These are phyloP conservation scores for Dactylellina sp. DNA, from an alignment of 2,329 filamentous ascomycete genomes.

Conservation along the genomic window DNA sequence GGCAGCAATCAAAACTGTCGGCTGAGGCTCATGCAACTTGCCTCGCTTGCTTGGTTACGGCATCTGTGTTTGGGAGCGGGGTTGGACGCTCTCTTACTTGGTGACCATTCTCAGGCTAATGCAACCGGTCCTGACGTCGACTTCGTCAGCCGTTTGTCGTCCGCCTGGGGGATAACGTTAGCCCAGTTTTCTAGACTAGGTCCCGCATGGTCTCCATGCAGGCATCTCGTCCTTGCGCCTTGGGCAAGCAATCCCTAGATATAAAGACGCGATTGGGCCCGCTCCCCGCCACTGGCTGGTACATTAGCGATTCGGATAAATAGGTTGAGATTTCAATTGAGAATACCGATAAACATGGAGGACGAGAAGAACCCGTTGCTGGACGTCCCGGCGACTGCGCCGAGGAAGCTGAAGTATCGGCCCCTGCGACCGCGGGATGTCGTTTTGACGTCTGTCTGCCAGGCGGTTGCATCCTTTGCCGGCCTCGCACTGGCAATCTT, in stretches of 20 bases:
- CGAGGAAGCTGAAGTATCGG: neutral
- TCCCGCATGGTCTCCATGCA: no score
- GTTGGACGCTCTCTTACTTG: no score
- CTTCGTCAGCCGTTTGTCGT: neutral
- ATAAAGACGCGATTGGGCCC: no score
- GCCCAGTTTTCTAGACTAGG: neutral
- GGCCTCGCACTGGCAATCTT: conserved; percentile 10
- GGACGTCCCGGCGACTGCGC: neutral
- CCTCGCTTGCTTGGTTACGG: neutral
- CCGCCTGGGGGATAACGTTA: conserved; percentile 2
- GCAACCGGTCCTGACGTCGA: neutral
- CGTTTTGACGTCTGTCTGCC: neutral
- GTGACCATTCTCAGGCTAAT: no score
- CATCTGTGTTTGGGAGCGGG: neutral
- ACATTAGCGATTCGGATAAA: no score
- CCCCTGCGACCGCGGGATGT: conserved; percentile 17
- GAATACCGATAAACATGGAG: neutral
- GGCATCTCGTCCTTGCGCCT: no score
- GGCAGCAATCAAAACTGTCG: conserved; percentile 5
- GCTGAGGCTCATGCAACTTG: conserved; percentile 2
- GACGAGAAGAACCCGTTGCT: conserved; percentile 1
- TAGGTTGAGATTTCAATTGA: no score
- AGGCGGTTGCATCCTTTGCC: conserved; percentile 23
- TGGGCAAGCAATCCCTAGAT: no score
- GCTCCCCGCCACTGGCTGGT: no score